Evolutionary conservation across 108 stramenopile genomes (phyloP).

Genomic region (Cyclotella choctawhatcheeana): DNA sequence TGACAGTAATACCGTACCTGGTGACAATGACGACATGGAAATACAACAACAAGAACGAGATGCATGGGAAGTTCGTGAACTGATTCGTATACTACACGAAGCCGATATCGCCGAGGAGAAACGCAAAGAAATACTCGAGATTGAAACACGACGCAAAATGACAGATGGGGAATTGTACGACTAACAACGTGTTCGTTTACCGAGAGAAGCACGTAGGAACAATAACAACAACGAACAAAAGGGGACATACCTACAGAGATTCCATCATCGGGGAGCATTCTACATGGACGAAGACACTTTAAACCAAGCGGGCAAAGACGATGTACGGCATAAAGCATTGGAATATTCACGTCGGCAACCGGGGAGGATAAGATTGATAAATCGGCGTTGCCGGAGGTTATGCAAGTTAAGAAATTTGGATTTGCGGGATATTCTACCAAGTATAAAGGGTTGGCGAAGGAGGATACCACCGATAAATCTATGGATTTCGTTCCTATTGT

Average conservation of each 20-base stretch:
- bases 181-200: conserved; percentile 77
- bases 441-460: conserved; percentile 92
- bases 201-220: conserved; percentile 55
- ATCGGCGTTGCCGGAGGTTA: conserved; percentile 84
- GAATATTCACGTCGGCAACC: conserved; percentile 85
- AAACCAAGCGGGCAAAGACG: conserved; percentile 67
- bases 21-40: conserved; percentile 57
- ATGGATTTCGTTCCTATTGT: conserved; percentile 50
- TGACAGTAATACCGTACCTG: conserved; percentile 42
- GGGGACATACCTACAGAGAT: conserved; percentile 92
- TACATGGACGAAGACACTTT: conserved; percentile 97
- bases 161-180: conserved; percentile 90
- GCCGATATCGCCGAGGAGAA: conserved; percentile 58
- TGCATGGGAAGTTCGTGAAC: conserved; percentile 85
- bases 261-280: conserved; percentile 97
- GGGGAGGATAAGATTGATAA: conserved; percentile 91
- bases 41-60: conserved; percentile 52
- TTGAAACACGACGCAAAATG: conserved; percentile 76
- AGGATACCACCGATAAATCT: conserved; percentile 89
- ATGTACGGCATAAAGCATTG: conserved; percentile 85
- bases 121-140: conserved; percentile 63
- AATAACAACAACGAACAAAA: conserved; percentile 37
- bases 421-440: conserved; percentile 85
- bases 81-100: conserved; percentile 72
- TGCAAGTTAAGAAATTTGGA: conserved; percentile 97